A percentile compares a stretch with the other conserved stretches of the same genome.
phyloP scores from a whole-genome alignment of 192 early-diverging fungal species.

The Linnemannia schmuckeri region DNA sequence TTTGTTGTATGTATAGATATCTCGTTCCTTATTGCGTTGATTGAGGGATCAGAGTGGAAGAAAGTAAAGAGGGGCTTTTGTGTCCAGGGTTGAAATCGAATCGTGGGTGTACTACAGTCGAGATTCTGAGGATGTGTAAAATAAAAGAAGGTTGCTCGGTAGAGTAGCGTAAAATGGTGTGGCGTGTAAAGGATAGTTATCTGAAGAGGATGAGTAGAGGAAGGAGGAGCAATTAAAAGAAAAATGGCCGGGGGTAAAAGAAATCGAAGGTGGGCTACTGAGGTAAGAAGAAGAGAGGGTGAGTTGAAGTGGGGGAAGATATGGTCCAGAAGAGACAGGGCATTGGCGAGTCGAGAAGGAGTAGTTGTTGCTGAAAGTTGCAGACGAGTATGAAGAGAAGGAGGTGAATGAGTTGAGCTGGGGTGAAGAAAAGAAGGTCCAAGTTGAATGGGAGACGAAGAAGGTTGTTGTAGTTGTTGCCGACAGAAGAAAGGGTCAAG shows the following conservation, averaged over 20 bases:
- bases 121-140: background rate
- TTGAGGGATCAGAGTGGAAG: background rate
- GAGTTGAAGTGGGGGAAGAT: background rate
- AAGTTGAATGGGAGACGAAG: background rate
- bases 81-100: conserved; percentile 5
- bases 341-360: background rate
- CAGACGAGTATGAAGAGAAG: background rate
- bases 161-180: background rate
- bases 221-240: background rate
- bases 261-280: background rate
- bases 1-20: background rate
- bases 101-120: background rate
- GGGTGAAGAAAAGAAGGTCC: too few relatives aligned
- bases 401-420: background rate
- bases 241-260: background rate
- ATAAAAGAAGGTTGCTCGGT: background rate
- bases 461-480: background rate
- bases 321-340: background rate
- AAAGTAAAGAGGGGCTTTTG: background rate
- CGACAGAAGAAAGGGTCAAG: background rate
- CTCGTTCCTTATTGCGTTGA: background rate
- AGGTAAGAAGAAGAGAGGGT: background rate
- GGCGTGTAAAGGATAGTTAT: background rate
- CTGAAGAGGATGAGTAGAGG: background rate
- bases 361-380: background rate